Evolutionary conservation across 768 basidiomycete species (phyloP).

Genomic region (Hebeloma cylindrosporum): DNA sequence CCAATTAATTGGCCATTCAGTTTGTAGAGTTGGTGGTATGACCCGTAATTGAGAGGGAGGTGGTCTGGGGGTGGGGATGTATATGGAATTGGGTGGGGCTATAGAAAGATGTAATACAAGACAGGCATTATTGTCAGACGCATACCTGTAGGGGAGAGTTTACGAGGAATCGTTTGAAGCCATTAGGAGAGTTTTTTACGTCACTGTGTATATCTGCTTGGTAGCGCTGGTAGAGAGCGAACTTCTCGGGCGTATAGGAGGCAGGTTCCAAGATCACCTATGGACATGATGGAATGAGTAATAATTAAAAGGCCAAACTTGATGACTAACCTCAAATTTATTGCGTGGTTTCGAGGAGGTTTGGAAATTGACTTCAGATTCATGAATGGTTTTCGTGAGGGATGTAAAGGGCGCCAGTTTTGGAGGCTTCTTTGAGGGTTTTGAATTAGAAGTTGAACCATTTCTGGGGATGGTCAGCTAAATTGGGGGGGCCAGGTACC

Average conservation of each 20-base stretch:
- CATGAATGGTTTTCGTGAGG: conserved; percentile 52
- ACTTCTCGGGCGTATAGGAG: conserved; percentile 79
- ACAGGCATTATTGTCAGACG: conserved; percentile 2
- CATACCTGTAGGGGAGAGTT: conserved; percentile 72
- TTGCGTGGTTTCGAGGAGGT: conserved; percentile 39
- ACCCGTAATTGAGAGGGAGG: conserved; percentile 82
- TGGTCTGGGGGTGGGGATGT: conserved; percentile 44
- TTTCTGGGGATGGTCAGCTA: not conserved
- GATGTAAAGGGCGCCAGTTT: conserved; percentile 35
- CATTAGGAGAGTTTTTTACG: conserved; percentile 40
- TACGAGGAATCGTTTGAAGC: conserved; percentile 78
- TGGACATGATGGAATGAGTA: not conserved
- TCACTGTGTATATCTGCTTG: conserved; percentile 81
- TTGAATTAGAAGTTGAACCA: not conserved
- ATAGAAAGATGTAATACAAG: not conserved
- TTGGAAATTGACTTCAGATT: conserved; percentile 45
- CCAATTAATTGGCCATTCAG: conserved; percentile 83
- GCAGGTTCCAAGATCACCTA: conserved; percentile 79
- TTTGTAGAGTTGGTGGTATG: conserved; percentile 87
- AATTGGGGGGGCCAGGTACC: not conserved
- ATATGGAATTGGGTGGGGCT: conserved; percentile 68
- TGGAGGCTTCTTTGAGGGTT: conserved; percentile 2
- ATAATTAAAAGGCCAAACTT: not conserved
- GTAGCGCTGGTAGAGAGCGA: conserved; percentile 71
- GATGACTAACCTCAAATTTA: conserved; percentile 54